These are phyloP conservation scores for Vigna hirtella DNA, from an alignment of 306 rosid genomes.

Conservation along the genomic window DNA sequence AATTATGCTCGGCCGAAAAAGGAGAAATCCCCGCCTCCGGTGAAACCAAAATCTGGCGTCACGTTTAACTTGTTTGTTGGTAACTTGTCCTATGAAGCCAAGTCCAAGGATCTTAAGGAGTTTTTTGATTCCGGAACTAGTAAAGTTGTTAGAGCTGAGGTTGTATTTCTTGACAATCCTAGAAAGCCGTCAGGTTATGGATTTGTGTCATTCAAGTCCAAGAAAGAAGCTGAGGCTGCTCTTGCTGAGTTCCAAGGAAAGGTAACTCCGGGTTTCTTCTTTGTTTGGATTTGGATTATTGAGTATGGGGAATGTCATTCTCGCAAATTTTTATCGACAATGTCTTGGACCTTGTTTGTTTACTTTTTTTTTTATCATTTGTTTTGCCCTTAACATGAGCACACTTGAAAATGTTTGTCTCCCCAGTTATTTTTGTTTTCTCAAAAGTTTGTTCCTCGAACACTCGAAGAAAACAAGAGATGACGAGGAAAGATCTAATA, in stretches of 20 bases:
- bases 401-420: not conserved
- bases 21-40: constrained; percentile 60
- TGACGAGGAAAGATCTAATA: not conserved
- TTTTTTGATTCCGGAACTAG: constrained; percentile 68
- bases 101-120: constrained; percentile 77
- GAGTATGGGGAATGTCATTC: constrained; percentile 1
- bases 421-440: not conserved
- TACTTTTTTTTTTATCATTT: not conserved
- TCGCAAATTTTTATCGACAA: not conserved
- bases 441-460: not conserved
- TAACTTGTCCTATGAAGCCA: constrained; percentile 75
- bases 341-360: not conserved
- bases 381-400: not conserved
- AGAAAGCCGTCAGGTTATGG: constrained; percentile 87
- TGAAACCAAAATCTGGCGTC: constrained; percentile 55
- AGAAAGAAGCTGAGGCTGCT: constrained; percentile 82
- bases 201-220: constrained; percentile 83
- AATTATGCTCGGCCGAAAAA: constrained; percentile 70
- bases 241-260: constrained; percentile 76
- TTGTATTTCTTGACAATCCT: constrained; percentile 72
- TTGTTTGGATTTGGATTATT: constrained; percentile 26
- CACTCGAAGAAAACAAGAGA: not conserved
- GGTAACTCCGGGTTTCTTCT: constrained; percentile 57
- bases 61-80: constrained; percentile 86
- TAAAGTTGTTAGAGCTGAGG: constrained; percentile 68